Evolutionary conservation across 495 filamentous ascomycete genomes (phyloP), one percentile per base, ranked within the genome.

Genomic region (Staphylotrichum tortipilum): DNA sequence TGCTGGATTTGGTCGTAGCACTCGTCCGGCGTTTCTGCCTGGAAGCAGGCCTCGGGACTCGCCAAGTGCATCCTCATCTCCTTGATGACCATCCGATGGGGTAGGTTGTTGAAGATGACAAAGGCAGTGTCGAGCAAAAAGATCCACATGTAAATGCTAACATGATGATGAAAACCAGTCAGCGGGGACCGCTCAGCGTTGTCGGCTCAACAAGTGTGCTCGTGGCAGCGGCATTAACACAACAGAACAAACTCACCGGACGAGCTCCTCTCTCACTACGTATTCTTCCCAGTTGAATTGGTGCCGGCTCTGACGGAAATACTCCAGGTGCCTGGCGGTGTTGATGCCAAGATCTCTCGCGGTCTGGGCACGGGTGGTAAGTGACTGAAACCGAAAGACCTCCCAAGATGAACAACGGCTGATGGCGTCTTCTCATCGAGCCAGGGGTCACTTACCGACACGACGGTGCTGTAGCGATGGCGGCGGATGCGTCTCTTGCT

Each of bases 31-130:
- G 56, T 52, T 5, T 31, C 28, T 3, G 61, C 61, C 18, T 64
- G 61, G 33, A 64, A 64, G 40, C 59, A 62, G 15, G 55, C 49
- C 38, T 62, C 61, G 3, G 61, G 61, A 22, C 54, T 58, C 11
- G 59, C 61, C 59, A 64, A 50, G 39, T 60, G 54, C 59, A 62
- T 64, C 35, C 50, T 57, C 61, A 62, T 62, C 49, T 64, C 61
- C 49, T 64, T 64, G 54, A 62, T 60, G 3, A 64, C 61, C 56
- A 64, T 62, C n/a, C 61, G 54, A 31, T 64, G 59, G 9, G 61
- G 61, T 15, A 62, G 53, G 22, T 64, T 64, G 39, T 64, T 64
- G 52, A 64, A 64, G 31, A 64, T 64, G 44, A 64, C 61, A 44
- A 64, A 64, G 11, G 59, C 61, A 1, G 61, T 55, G 36, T 64